phyloP scores from a whole-genome alignment of 2,329 filamentous ascomycete species.

The Colletotrichum theobromicola region DNA sequence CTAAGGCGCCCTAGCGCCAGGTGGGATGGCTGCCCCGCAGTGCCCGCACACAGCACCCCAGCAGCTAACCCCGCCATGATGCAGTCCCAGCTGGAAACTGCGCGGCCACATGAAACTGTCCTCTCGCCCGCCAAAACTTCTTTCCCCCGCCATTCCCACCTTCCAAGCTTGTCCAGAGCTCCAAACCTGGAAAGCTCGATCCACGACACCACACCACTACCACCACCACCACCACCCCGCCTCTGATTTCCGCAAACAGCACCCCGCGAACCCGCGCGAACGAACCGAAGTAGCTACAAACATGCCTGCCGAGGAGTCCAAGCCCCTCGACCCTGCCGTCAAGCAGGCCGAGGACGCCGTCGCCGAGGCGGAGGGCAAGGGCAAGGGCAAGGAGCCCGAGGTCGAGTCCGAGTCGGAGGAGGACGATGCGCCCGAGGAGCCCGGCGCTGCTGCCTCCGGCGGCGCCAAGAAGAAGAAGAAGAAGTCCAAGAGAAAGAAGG shows the following conservation, averaged over 20 bases:
- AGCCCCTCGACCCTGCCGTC: constrained; percentile 59
- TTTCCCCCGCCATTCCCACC: constrained; percentile 18
- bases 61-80: constrained; percentile 17
- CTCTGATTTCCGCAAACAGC: not conserved
- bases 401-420: constrained; percentile 55
- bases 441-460: constrained; percentile 38
- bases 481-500: constrained; percentile 69
- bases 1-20: not conserved
- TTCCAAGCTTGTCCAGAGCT: constrained; percentile 18
- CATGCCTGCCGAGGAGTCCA: constrained; percentile 66
- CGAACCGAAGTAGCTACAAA: not conserved
- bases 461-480: constrained; percentile 60
- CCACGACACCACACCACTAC: constrained; percentile 6
- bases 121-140: constrained; percentile 19
- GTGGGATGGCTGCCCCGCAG: not conserved
- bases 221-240: not conserved
- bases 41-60: not conserved
- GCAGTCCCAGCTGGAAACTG: constrained; percentile 1
- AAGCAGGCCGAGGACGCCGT: constrained; percentile 50
- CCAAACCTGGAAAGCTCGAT: constrained; percentile 9
- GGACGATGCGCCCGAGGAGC: constrained; percentile 41
- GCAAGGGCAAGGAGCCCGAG: constrained; percentile 49
- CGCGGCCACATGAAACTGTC: constrained; percentile 19
- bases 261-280: not conserved
- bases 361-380: constrained; percentile 35